These are phyloP conservation scores for Trametes polyzona DNA, from an alignment of 1,284 basidiomycete species.

Conservation along the genomic window DNA sequence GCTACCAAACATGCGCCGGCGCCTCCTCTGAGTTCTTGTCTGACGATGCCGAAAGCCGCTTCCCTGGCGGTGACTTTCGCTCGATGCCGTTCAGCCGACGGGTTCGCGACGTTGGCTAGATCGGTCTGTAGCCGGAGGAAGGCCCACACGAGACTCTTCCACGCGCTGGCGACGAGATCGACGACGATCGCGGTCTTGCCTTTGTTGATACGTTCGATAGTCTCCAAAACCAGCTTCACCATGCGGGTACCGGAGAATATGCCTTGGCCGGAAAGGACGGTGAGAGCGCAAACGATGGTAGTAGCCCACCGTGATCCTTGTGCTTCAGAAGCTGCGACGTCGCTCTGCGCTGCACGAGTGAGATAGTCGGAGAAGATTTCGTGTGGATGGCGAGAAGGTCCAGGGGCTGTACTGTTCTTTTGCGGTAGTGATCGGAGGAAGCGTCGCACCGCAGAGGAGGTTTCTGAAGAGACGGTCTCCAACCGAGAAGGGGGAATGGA, in stretches of 20 bases:
- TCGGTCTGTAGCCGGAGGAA: slow-evolving; percentile 38
- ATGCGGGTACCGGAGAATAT: slow-evolving; percentile 46
- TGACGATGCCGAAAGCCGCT: slow-evolving; percentile 43
- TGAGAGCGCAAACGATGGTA: slow-evolving; percentile 48
- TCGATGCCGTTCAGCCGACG: slow-evolving; percentile 22
- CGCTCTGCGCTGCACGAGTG: slow-evolving; percentile 28
- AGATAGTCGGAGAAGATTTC: slow-evolving; percentile 21
- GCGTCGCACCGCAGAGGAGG: slow-evolving; percentile 16
- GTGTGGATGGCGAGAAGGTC: no score
- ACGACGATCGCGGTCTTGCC: slow-evolving; percentile 35
- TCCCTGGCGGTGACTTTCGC: slow-evolving; percentile 18
- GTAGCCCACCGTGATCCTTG: slow-evolving; percentile 41
- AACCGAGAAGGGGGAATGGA: slow-evolving; percentile 18
- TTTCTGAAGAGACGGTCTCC: slow-evolving; percentile 19
- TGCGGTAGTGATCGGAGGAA: slow-evolving; percentile 36
- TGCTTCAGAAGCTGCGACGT: slow-evolving; percentile 23
- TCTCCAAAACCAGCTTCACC: slow-evolving; percentile 45
- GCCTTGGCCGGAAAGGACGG: slow-evolving; percentile 48
- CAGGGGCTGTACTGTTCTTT: slow-evolving; percentile 13
- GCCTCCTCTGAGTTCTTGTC: slow-evolving; percentile 47
- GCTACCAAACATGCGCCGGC: slow-evolving; percentile 44
- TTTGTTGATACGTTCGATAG: slow-evolving; percentile 37
- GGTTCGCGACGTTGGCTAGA: slow-evolving; percentile 16
- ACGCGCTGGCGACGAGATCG: slow-evolving; percentile 50
- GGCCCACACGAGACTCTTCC: slow-evolving; percentile 60